A percentile compares a stretch with the other conserved stretches of the same genome.
Conservation (phyloP, 345 rosid species). For the Aquilaria yunnanensis region DNA sequence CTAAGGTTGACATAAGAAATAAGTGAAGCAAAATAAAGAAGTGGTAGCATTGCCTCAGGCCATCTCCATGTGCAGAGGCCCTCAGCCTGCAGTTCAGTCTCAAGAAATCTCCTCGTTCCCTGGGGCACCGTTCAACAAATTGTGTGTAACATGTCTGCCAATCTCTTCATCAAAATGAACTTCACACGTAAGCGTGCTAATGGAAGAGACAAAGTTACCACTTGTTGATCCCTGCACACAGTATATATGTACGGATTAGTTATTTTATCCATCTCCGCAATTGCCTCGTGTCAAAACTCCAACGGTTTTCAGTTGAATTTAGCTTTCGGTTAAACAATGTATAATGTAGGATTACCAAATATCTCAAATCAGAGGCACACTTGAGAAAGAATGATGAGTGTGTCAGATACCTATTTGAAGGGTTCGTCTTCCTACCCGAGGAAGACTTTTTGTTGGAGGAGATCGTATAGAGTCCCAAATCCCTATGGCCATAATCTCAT, state of each 20-base stretch:
- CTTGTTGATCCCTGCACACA: constrained; percentile 46
- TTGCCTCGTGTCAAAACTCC: no score
- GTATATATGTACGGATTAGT: constrained; percentile 3
- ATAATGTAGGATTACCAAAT: no score
- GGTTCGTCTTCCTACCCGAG: no score
- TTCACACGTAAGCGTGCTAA: constrained; percentile 57
- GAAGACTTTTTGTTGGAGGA: no score
- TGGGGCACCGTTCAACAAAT: background rate
- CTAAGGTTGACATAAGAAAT: constrained; percentile 43
- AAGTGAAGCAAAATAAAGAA: constrained; percentile 64
- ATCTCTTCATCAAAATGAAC: constrained; percentile 53
- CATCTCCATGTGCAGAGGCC: constrained; percentile 91
- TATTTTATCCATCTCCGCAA: no score
- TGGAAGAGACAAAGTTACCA: constrained; percentile 53
- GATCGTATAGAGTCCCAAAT: no score
- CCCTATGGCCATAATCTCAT: no score
- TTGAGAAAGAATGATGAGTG: no score
- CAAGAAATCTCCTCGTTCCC: constrained; percentile 25
- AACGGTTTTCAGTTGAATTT: no score
- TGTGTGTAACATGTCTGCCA: constrained; percentile 12
- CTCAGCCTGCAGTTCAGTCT: constrained; percentile 87
- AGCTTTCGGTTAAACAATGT: no score
- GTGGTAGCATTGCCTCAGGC: constrained; percentile 68
- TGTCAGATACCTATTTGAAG: no score
- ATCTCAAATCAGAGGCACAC: no score